Percentiles rank a stretch among this genome's conserved stretches.
Evolutionary conservation across 495 filamentous ascomycete genomes (phyloP).

Genomic region (Parathielavia appendiculata): DNA sequence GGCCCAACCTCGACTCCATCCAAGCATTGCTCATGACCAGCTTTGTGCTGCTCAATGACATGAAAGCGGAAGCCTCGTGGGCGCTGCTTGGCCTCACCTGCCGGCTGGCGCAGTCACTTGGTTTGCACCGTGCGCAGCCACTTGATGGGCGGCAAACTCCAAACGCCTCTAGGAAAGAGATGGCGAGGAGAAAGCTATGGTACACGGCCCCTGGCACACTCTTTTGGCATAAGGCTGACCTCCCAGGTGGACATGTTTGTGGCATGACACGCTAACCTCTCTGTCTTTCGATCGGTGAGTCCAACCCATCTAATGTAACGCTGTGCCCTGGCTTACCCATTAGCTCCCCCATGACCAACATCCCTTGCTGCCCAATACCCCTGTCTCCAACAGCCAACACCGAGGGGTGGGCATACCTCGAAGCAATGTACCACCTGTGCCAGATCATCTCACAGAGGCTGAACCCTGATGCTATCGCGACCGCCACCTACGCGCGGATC

Average conservation of each 20-base stretch:
- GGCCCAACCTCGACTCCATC: slow-evolving; percentile 54
- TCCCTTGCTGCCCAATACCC: slow-evolving; percentile 45
- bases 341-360: slow-evolving; percentile 48
- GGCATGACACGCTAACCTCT: slow-evolving; percentile 53
- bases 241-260: slow-evolving; percentile 51
- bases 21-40: slow-evolving; percentile 51
- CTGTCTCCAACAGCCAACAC: slow-evolving; percentile 38
- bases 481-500: slow-evolving; percentile 44
- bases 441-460: slow-evolving; percentile 47
- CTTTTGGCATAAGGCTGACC: not conserved
- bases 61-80: slow-evolving; percentile 57
- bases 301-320: not conserved
- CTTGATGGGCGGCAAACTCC: slow-evolving; percentile 36
- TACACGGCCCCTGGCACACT: slow-evolving; percentile 9
- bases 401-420: slow-evolving; percentile 48
- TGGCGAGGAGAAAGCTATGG: slow-evolving; percentile 44
- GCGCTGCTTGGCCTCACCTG: slow-evolving; percentile 52
- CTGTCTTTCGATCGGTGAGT: slow-evolving; percentile 52
- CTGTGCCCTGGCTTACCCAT: not conserved
- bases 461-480: slow-evolving; percentile 46
- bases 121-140: slow-evolving; percentile 43
- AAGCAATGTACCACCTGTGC: slow-evolving; percentile 52
- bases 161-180: slow-evolving; percentile 39
- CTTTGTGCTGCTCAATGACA: slow-evolving; percentile 53
- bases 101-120: slow-evolving; percentile 51